phyloP scores from a whole-genome alignment of 768 basidiomycete genomes.

The Calocybe gangraenosa region DNA sequence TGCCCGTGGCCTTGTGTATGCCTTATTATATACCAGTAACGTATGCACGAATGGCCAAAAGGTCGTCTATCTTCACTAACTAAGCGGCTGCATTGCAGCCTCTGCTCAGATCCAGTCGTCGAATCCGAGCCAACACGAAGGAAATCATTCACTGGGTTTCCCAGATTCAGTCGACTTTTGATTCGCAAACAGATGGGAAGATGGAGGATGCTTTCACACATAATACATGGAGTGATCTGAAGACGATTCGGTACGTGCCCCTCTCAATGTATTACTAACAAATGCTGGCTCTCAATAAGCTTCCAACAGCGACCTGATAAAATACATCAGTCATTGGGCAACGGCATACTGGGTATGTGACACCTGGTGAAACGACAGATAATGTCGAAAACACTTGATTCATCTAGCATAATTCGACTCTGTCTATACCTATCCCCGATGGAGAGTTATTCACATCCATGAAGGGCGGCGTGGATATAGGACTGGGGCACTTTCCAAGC shows the following conservation, averaged over 20 bases:
- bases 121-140: conserved; percentile 1
- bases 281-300: no score
- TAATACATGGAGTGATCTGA: conserved; percentile 7
- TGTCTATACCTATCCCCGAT: background rate
- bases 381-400: background rate
- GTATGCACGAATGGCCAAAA: no score
- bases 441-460: background rate
- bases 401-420: background rate
- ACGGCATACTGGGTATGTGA: conserved; percentile 1
- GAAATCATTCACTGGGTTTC: conserved; percentile 4
- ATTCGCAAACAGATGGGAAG: no score
- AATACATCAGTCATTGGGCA: conserved; percentile 9
- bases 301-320: conserved; percentile 7
- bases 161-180: background rate
- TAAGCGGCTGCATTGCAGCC: background rate
- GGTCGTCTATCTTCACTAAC: background rate
- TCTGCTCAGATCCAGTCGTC: background rate
- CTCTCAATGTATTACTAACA: no score
- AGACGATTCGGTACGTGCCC: conserved; percentile 4
- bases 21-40: conserved; percentile 9
- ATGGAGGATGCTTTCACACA: background rate
- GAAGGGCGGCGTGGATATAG: no score
- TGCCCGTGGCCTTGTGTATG: conserved; percentile 12
- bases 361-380: background rate
- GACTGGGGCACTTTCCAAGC: no score